Evolutionary conservation across 176 grass and related monocot genomes (phyloP), one percentile per base, ranked within the genome.

Genomic region (Cenchrus purpureus): DNA sequence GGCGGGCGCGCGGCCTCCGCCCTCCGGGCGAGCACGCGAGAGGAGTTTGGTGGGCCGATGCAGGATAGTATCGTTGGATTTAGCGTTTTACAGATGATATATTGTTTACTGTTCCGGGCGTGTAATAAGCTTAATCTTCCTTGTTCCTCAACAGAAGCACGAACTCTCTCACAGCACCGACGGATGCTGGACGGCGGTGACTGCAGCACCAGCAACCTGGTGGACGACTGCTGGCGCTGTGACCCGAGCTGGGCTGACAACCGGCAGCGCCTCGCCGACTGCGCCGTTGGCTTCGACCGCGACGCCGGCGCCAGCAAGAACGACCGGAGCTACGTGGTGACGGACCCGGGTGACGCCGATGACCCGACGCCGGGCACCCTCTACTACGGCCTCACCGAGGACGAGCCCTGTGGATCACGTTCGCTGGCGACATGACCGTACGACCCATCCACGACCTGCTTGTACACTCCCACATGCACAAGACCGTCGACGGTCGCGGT

Each of bases 161-260:
- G 17, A 12, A 40, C 28, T 13, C 17, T 25, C 6, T 12, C 29
- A 13, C 4, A n/a, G 16, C 29, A 20, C 34, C 88, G 78, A 10
- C 43, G 83, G 22, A 67, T 68, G 74, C 74, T 84, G 25, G 25
- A 25, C 25, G 53, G 28, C 5, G 43, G 71, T 3, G 43, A 77
- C 87, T 81, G 91, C 22, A 69, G 87, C 19, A 83, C 73, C 0
- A 84, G 91, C 84, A 92, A 92, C 9, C 68, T 68, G 2, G 73
- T 89, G 0, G 91, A 92, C 8, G 91, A 92, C 68, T 92, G 91
- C 91, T 92, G 91, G 91, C 83, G 87, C 0, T 92, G 91, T 32
- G 83, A 84, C 79, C 40, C 84, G 0, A 17, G 52, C 68, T 92
- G 91, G 91, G 66, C 69, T 22, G 37, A 53, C 43, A 86, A 92